Conservation (phyloP, 768 basidiomycete species). For the Calvatia gigantea region DNA sequence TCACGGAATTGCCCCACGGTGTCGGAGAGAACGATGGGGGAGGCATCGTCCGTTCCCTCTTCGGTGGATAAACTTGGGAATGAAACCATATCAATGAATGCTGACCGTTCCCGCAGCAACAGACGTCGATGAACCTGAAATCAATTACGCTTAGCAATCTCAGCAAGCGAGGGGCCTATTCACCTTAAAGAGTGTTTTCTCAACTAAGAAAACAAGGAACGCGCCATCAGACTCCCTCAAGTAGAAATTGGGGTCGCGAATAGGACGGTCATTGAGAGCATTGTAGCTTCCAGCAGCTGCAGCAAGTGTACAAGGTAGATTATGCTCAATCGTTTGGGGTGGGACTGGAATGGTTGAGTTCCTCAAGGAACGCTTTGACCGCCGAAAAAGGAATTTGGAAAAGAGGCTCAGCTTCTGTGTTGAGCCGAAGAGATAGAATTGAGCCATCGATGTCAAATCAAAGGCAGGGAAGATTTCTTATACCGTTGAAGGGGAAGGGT, state of each 20-base stretch:
- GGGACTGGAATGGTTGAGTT: neutral
- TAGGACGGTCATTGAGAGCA: constrained; percentile 13
- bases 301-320: neutral
- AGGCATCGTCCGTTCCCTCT: constrained; percentile 26
- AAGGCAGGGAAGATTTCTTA: constrained; percentile 13
- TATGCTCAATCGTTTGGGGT: neutral
- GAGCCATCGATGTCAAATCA: constrained; percentile 28
- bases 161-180: constrained; percentile 11
- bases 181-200: constrained; percentile 64
- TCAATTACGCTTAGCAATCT: neutral
- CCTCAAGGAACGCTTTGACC: constrained; percentile 26
- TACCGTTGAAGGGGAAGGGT: constrained; percentile 13
- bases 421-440: constrained; percentile 34
- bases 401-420: constrained; percentile 33
- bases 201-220: constrained; percentile 59
- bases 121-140: constrained; percentile 43
- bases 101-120: constrained; percentile 38
- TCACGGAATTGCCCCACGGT: constrained; percentile 43
- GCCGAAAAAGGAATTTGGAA: constrained; percentile 26
- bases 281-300: constrained; percentile 9
- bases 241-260: constrained; percentile 32
- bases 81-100: constrained; percentile 39
- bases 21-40: constrained; percentile 37
- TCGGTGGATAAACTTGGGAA: constrained; percentile 24
- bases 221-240: constrained; percentile 35